Conservation (phyloP, 129 eudicot species). For the Saussurea involucrata region DNA sequence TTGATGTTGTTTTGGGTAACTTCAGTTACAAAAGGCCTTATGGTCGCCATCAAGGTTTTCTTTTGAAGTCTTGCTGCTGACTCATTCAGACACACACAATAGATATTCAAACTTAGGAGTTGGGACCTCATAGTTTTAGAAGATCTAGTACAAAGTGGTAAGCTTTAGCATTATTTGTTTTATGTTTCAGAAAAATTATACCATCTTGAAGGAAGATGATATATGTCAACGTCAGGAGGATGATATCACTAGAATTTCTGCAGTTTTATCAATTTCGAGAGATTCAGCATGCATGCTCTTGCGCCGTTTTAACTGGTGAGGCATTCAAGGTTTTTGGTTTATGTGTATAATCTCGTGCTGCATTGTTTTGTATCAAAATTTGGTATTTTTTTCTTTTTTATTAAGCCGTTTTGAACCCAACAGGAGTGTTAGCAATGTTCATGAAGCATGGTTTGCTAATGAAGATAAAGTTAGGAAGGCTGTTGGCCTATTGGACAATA, state of each 20-base stretch:
- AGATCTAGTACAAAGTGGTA: background rate
- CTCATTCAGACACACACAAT: too few species aligned
- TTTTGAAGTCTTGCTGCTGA: too few species aligned
- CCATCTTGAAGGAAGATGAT: conserved; percentile 75
- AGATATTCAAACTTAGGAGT: too few species aligned
- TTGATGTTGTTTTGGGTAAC: background rate
- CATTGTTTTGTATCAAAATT: background rate
- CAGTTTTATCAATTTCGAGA: conserved; percentile 73
- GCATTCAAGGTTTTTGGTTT: background rate
- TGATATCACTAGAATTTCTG: conserved; percentile 54
- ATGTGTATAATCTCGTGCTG: background rate
- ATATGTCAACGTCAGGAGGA: conserved; percentile 78
- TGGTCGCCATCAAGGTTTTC: background rate
- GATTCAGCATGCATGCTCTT: conserved; percentile 71
- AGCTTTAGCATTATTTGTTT: conserved; percentile 7
- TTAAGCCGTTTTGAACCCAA: background rate
- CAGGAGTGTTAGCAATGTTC: conserved; percentile 82
- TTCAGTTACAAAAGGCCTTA: background rate
- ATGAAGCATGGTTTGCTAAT: conserved; percentile 94
- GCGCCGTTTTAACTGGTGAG: conserved; percentile 76
- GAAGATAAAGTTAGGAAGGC: conserved; percentile 82
- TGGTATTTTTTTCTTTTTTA: background rate
- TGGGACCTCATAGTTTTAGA: background rate
- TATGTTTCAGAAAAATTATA: conserved; percentile 63
- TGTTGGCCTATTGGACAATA: conserved; percentile 66